Evolutionary conservation across 2,329 filamentous ascomycete genomes (phyloP).

Genomic region (Hypoxylon sp.): DNA sequence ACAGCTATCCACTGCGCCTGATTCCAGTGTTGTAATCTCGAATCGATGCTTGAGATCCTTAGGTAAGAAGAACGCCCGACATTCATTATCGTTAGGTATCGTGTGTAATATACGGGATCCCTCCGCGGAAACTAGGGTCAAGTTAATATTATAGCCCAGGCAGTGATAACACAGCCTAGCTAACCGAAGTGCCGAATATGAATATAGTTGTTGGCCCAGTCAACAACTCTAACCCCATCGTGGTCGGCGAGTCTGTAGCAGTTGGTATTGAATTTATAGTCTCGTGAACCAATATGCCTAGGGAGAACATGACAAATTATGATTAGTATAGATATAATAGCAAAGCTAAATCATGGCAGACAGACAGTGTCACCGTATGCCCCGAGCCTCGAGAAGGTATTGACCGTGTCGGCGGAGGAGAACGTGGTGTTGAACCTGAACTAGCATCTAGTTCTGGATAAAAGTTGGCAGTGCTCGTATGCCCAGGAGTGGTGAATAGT

Average conservation of each 20-base stretch:
- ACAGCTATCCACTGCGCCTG: neutral
- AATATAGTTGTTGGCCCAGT: conserved; percentile 25
- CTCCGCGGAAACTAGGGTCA: conserved; percentile 21
- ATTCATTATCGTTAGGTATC: conserved; percentile 30
- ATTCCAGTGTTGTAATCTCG: conserved; percentile 18
- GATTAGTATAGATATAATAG: neutral
- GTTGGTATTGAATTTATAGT: conserved; percentile 16
- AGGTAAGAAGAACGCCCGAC: conserved; percentile 34
- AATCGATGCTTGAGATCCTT: conserved; percentile 26
- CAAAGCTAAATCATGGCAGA: neutral
- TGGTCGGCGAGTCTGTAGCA: conserved; percentile 20
- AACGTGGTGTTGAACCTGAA: neutral
- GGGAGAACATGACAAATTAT: too few species aligned
- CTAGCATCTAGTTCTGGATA: neutral
- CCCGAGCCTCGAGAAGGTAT: conserved; percentile 2
- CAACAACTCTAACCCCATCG: conserved; percentile 22
- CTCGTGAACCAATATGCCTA: conserved; percentile 18
- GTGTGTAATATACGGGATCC: conserved; percentile 31
- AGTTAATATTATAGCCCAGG: conserved; percentile 1
- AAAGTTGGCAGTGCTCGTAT: neutral
- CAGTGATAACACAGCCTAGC: neutral
- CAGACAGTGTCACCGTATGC: conserved; percentile 15
- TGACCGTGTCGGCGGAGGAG: neutral
- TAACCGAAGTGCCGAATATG: conserved; percentile 31
- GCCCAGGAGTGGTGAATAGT: neutral